phyloP scores from a whole-genome alignment of 805 yeast species.

The Lachancea cidri region DNA sequence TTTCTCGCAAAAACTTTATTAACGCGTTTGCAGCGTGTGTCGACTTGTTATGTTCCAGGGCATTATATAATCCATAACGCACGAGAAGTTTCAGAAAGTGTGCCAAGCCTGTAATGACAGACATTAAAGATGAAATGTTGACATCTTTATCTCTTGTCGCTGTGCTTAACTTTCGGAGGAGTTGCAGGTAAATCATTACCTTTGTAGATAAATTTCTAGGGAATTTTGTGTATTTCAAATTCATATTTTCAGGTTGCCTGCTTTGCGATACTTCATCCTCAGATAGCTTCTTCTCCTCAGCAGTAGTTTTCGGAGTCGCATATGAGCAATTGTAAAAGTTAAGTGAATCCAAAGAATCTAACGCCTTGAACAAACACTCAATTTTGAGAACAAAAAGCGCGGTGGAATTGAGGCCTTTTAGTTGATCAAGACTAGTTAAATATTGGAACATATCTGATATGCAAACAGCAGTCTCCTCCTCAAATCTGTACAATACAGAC shows the following conservation, averaged over 20 bases:
- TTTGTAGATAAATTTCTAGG: conserved; percentile 88
- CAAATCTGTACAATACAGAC: conserved; percentile 82
- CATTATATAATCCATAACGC: conserved; percentile 70
- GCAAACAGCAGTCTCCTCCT: conserved; percentile 83
- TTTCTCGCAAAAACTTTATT: conserved; percentile 54
- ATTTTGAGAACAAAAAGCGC: conserved; percentile 67
- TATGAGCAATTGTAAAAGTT: background rate
- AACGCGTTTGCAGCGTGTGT: conserved; percentile 56
- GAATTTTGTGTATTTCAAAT: conserved; percentile 36
- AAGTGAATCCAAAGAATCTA: conserved; percentile 45
- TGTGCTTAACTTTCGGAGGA: conserved; percentile 57
- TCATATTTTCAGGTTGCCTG: background rate
- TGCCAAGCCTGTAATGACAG: conserved; percentile 85
- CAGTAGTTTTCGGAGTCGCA: background rate
- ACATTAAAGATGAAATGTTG: conserved; percentile 55
- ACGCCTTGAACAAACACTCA: conserved; percentile 70
- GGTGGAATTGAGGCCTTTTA: conserved; percentile 62
- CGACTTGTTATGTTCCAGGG: conserved; percentile 60
- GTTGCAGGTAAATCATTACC: conserved; percentile 81
- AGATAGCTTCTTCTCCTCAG: too few relatives aligned
- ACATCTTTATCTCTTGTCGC: conserved; percentile 29
- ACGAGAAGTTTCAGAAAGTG: conserved; percentile 85
- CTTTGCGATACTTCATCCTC: background rate
- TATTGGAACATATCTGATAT: conserved; percentile 87
- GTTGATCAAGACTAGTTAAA: conserved; percentile 69